Evolutionary conservation across 768 basidiomycete species (phyloP), one percentile per base, ranked within the genome.

Genomic region (Suillus hirtellus): DNA sequence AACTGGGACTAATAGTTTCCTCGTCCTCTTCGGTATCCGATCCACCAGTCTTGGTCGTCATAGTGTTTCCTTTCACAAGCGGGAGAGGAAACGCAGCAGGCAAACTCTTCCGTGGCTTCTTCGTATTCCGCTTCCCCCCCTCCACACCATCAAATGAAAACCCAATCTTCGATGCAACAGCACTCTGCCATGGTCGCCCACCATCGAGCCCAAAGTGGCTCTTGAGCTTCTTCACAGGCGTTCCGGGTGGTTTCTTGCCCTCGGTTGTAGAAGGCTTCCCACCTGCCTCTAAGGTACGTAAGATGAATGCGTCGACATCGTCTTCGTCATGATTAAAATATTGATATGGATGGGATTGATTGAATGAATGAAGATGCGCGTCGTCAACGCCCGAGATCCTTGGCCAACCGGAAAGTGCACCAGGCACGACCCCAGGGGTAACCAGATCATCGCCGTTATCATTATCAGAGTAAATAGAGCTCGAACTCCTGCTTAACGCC

Each of bases 171-270:
- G 81, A 74, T 15, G 90, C 83, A 21, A 92, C 83, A 4, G 90
- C 90, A 70, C 91, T 92, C 73, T 92, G 90, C 90, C 90, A 93
- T 4, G 88, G 89, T 11, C 90, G 80, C 58, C 85, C 83, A 64
- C 80, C 80, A 35, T 80, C 78, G 42, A 88, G 76, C 17, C 56
- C 56, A 69, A 84, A 80, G 46, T 82, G 81, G 24, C 84, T 86
- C 75, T 88, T 88, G 63, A 80, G 73, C 70, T 82, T 86, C 81
- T 93, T 93, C n/a, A 92, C 89, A 1, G 92, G 92, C 15, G 92
- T 93, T 0, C 89, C 90, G 1, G 92, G 92, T 7, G 85, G 84
- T 62, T 81, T 87, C 80, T 90, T 92, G 19, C 72, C 71, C 63
- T 76, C 73, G 42, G 75, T 73, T 56, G 73, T 67, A 37, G 79